Percentiles rank a stretch among this genome's conserved stretches.
Evolutionary conservation across 164 flowering plant genomes (phyloP).

Genomic region (Amborella trichopoda): DNA sequence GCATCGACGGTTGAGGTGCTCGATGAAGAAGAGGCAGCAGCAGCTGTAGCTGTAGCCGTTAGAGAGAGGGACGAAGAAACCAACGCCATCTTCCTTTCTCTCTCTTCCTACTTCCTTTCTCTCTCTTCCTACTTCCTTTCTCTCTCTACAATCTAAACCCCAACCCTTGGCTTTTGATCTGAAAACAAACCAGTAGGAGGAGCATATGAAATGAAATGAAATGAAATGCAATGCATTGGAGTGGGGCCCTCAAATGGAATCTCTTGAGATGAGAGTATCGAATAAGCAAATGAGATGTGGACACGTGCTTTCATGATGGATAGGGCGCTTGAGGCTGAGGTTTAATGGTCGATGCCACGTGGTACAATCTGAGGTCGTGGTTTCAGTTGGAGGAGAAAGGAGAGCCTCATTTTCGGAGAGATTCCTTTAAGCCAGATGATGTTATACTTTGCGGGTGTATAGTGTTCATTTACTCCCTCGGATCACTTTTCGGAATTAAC

Average conservation of each 20-base stretch:
- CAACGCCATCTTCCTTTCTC: not conserved
- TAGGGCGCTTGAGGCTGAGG: too few relatives aligned
- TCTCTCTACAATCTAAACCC: not conserved
- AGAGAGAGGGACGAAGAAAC: not conserved
- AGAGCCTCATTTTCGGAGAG: too few relatives aligned
- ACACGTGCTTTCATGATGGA: too few relatives aligned
- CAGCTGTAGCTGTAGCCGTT: constrained; percentile 58
- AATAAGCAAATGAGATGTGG: constrained; percentile 3
- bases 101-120: constrained; percentile 1
- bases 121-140: not conserved
- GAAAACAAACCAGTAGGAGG: not conserved
- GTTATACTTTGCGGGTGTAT: too few relatives aligned
- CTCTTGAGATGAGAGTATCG: constrained; percentile 1
- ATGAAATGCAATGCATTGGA: not conserved
- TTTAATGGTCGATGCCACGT: too few relatives aligned
- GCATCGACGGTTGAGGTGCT: constrained; percentile 48
- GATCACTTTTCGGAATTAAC: too few relatives aligned
- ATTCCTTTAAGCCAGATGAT: too few relatives aligned
- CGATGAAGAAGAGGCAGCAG: constrained; percentile 65
- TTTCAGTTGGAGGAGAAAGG: too few relatives aligned
- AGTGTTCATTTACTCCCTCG: too few relatives aligned
- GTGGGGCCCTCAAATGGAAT: constrained; percentile 4
- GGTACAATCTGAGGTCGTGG: too few relatives aligned
- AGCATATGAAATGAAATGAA: not conserved
- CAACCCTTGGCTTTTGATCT: not conserved